Evolutionary conservation across 345 rosid genomes (phyloP), one percentile per base, ranked within the genome.

Genomic region (Camelina laxa): DNA sequence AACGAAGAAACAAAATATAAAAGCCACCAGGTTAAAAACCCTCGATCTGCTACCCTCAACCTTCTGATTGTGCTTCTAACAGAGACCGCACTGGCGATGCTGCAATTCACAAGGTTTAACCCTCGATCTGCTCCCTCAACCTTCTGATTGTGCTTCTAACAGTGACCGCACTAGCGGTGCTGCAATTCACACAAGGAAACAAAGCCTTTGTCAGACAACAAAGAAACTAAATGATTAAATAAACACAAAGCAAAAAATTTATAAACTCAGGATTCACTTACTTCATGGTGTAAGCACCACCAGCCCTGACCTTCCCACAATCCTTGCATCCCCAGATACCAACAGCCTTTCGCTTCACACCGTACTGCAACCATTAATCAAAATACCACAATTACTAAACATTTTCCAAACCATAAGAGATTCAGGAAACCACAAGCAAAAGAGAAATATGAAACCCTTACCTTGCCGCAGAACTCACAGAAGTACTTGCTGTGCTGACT

Each of bases 261-360:
- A n/a, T 27, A 27, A 27, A 5, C 7, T 4, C 3, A 57, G 2
- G 0, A 36, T 17, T 27, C 6, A 82, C 72, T 83, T 80, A 93
- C 97, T 93, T 93, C 88, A 93, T 75, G 17, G 98, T 93, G 84
- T 93, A 93, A 21, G 98, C 97, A 45, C 98, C 98, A 30, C 98
- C 97, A 0, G 97, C 97, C 80, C 90, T 94, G 57, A 94, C 93
- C 82, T 92, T 91, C 33, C 98, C 97, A 21, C 97, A 94, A 54
- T 92, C 97, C 79, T 92, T 94, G 92, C 98, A 94, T 11, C 93
- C 90, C 98, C 98, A 94, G 7, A 94, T 88, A 13, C 98, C 98
- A 4, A 91, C 98, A 54, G 91, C 98, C 80, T 91, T 90, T 60
- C 98, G 88, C 86, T 94, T 91, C 60, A 94, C 97, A 0, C 96